Base-by-base conservation (phyloP, 169 alveolate genomes). In the Cryptosporidium meleagridis region DNA sequence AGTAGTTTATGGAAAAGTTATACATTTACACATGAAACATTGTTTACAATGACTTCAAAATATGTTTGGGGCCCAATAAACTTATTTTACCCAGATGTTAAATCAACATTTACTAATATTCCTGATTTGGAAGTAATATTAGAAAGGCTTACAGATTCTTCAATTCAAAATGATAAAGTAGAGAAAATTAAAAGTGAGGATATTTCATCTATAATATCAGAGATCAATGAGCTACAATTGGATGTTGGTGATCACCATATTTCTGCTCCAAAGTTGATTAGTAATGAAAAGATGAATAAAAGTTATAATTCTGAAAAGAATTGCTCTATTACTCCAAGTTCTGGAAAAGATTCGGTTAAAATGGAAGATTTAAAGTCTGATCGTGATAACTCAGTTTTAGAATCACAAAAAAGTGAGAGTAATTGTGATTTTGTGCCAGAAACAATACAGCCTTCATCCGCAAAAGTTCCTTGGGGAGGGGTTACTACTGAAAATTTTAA, bases 61-160 rank as follows among this genome's bases (percentile, higher is more conserved):
- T 31, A 41, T 33, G 29, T 75, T 58, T 75, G 86, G 86, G 58
- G 59, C 6, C 72, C 86, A 35, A 35, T 75, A 18, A 31, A 48
- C 51, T 26, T 44, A 23, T 71, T 37, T 71, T 71, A 71, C 37
- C 85, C 85, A n/a, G 61, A 71, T 1, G 39, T 71, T 26, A 48
- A 51, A 33, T 44, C 51, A 26, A 48, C 67, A 29, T 71, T 71
- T 71, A 37, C 61, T 44, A 51, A 51, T 26, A 48, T 71, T 29
- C 85, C 85, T 26, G 69, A 44, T 71, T 29, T 71, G n/a, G 85
- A 71, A 31, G 21, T 23, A 14, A 26, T 45, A 23, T 51, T 45
- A 26, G 48, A 41, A 10, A 48, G 55, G 14, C 55, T 48, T 48
- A 14, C 55, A 48, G 55, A 48, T 48, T n/a, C 12, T 48, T 53